Conservation (phyloP, 768 basidiomycete genomes). For the Lactifluus hygrophoroides region DNA sequence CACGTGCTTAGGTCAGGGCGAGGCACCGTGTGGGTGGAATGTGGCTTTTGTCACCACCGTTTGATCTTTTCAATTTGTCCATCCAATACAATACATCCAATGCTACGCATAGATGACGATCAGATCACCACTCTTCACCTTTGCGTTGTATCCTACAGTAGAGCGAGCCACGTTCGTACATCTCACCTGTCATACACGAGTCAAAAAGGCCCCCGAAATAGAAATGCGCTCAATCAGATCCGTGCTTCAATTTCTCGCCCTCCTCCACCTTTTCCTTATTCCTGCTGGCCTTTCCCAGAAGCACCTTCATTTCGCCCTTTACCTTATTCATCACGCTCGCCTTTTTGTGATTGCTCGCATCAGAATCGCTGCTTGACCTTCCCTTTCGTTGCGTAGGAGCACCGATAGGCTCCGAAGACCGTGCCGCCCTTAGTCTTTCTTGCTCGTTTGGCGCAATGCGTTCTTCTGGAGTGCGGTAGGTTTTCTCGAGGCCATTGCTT, state of each 20-base stretch:
- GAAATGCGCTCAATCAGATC: not conserved
- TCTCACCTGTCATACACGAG: not conserved
- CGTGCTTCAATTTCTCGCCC: constrained; percentile 12
- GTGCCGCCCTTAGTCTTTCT: not conserved
- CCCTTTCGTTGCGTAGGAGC: not conserved
- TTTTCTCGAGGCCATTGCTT: not conserved
- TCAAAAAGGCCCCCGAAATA: not conserved
- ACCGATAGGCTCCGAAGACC: not conserved
- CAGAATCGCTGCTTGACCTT: constrained; percentile 13
- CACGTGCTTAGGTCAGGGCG: too few relatives aligned
- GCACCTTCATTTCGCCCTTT: constrained; percentile 14
- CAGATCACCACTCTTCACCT: not conserved
- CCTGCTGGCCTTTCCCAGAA: constrained; percentile 14
- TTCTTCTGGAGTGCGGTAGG: not conserved
- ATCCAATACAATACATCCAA: not conserved
- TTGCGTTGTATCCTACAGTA: not conserved
- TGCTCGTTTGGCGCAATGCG: not conserved
- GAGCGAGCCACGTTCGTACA: not conserved
- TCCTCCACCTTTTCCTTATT: constrained; percentile 14
- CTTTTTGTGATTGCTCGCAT: constrained; percentile 10
- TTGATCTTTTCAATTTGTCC: not conserved
- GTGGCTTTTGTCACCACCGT: too few relatives aligned
- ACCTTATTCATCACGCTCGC: constrained; percentile 12
- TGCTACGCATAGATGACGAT: not conserved
- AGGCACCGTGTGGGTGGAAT: too few relatives aligned